Evolutionary conservation across 371 early-diverging fungal species (phyloP), one percentile per base, ranked within the genome.

Genomic region (Syncephalis plumigaleata): DNA sequence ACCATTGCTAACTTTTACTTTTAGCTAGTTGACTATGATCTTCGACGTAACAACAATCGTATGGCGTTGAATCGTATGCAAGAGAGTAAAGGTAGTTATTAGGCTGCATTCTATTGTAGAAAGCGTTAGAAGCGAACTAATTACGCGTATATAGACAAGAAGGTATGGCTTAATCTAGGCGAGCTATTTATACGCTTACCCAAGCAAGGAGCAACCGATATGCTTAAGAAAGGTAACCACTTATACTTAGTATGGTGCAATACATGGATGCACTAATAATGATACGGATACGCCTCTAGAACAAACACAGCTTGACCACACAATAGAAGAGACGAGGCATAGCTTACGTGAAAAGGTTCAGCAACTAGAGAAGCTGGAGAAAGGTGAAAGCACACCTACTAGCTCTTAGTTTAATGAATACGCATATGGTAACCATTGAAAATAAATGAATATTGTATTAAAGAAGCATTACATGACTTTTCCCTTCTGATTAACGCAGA

Each of bases 141-240:
- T 31, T 22, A 43, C 18, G 21, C 21, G 13, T 16, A 13, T 9
- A 56, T 51, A 68, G 75, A 68, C n/a, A 68, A 68, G 36, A 79
- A 79, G 45, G 46, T 62, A 18, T 79, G 80, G 80, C 57, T 76
- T 38, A 68, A 70, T 46, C 51, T 74, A 25, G 77, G 80, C 4
- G 74, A 79, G 21, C 63, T 77, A 66, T 79, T 79, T 56, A 52
- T 79, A 26, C 67, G 66, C 39, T 46, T 79, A 49, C 68, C 70
- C 1, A 60, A 53, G 8, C 44, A 57, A 3, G 57, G 61, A 7
- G 59, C 63, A 5, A 64, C 63, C 38, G 46, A 48, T 13, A 42
- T 65, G 31, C 61, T 72, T 31, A 59, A 69, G 37, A 58, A 64
- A 53, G 71, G 71, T 70, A 43, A 20, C 18, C 20, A n/a, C 9